Evolutionary conservation across 2,329 filamentous ascomycete genomes (phyloP), one percentile per base, ranked within the genome.

Genomic region (Fusarium sp.): DNA sequence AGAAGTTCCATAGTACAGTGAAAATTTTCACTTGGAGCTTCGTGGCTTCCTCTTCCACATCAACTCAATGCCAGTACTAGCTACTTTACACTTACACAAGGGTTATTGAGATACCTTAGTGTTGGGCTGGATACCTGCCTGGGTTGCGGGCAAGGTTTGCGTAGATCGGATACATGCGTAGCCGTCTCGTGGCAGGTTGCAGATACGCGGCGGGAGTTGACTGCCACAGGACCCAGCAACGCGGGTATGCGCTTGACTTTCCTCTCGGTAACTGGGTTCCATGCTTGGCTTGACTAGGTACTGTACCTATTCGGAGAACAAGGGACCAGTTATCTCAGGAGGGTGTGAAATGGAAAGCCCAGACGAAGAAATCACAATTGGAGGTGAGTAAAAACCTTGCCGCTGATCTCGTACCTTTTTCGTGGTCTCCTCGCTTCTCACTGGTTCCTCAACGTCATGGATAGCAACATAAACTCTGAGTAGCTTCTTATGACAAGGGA

Each of bases 141-240:
- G 29, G 37, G 56, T 36, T 40, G 21, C 21, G 35, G 48, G 39
- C 39, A 58, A 29, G 37, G 29, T 37, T 42, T 33, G 31, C 31
- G 41, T 56, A 50, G 58, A 63, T 63, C 59, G 60, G 60, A 21
- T 52, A 47, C 59, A 40, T 64, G 51, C 59, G 46, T 58, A 56
- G 31, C 55, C 45, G 55, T 60, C 45, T 48, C 35, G 36, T 58
- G 45, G 60, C 18, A 63, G 41, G 51, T 63, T 41, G 59, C 58
- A 63, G 60, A 63, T 63, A 63, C 58, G 45, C 48, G 37, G 29
- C 59, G 43, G 49, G 31, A 63, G 43, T 40, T 33, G 25, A 27
- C n/a, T 51, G 39, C 23, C 40, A 31, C 17, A 40, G 40, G 37
- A 58, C 45, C 60, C 59, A 47, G 31, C 51, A 39, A 37, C 43